Evolutionary conservation across 345 rosid species (phyloP).

Genomic region (Linum lewisii): DNA sequence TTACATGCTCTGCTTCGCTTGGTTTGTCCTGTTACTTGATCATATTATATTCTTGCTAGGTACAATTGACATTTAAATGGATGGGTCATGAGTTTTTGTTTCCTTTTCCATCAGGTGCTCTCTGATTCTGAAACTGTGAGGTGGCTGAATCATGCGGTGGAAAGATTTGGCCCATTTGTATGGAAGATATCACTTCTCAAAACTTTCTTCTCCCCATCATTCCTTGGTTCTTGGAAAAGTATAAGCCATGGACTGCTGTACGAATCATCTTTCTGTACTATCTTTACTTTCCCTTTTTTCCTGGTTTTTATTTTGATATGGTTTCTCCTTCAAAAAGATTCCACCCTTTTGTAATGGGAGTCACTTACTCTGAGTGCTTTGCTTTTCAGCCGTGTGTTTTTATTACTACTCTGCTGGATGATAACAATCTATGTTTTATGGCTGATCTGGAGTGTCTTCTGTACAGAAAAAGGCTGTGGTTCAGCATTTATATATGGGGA

Average conservation of each 20-base stretch:
- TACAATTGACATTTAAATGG: neutral
- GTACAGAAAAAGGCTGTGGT: conserved; percentile 66
- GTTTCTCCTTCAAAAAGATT: neutral
- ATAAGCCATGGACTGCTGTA: conserved; percentile 97
- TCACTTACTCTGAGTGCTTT: neutral
- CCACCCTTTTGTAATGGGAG: too few species aligned
- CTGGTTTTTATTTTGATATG: neutral
- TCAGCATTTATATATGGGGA: conserved; percentile 78
- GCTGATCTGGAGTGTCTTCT: conserved; percentile 9
- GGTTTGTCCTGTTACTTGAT: neutral
- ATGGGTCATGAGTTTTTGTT: neutral
- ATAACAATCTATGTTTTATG: neutral
- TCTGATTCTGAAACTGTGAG: conserved; percentile 81
- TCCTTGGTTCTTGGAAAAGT: conserved; percentile 95
- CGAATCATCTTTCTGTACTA: conserved; percentile 8
- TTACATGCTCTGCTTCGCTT: neutral
- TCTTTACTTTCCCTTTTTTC: neutral
- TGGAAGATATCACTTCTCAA: conserved; percentile 87
- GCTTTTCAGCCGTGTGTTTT: neutral
- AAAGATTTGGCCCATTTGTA: conserved; percentile 89
- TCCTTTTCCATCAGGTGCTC: conserved; percentile 40
- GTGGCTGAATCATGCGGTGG: conserved; percentile 83
- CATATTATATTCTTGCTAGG: neutral
- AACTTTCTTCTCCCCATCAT: conserved; percentile 82
- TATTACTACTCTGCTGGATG: neutral